A percentile compares a stretch with the other conserved stretches of the same genome.
Conservation (phyloP, 2,329 filamentous ascomycete species). For the Aspergillus pseudonomiae region DNA sequence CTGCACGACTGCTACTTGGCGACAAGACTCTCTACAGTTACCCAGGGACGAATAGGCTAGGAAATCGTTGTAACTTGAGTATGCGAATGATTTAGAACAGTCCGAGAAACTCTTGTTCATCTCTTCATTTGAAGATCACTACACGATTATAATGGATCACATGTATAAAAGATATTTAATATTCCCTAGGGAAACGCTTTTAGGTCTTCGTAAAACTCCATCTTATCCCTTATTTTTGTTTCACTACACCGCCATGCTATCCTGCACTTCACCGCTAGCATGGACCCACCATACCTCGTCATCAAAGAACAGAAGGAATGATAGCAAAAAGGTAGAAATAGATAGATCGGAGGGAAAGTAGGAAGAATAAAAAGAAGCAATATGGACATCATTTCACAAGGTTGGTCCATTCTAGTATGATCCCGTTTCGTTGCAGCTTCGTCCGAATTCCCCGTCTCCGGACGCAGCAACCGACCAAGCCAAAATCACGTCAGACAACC, state of each 20-base stretch:
- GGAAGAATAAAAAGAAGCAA: neutral
- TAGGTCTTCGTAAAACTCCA: conserved; percentile 4
- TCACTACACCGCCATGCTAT: neutral
- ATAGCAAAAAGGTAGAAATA: neutral
- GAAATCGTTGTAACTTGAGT: neutral
- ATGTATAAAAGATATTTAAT: neutral
- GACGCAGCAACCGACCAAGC: neutral
- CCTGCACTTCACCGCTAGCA: neutral
- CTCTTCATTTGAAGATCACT: neutral
- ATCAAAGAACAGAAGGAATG: neutral
- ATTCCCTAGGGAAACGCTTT: conserved; percentile 14
- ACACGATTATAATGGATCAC: neutral
- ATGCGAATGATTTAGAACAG: neutral
- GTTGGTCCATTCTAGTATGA: neutral
- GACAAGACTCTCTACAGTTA: neutral
- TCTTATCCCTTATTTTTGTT: neutral
- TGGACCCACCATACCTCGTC: neutral
- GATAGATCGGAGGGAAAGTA: neutral
- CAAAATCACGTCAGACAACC: neutral
- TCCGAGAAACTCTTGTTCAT: neutral
- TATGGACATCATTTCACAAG: neutral
- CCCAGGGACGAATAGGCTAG: neutral
- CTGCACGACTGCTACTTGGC: neutral
- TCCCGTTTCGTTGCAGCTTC: neutral
- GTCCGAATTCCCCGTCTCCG: neutral